Percentiles rank a stretch among this genome's conserved stretches.
Evolutionary conservation across 345 rosid species (phyloP).

Genomic region (Citrus inodora): DNA sequence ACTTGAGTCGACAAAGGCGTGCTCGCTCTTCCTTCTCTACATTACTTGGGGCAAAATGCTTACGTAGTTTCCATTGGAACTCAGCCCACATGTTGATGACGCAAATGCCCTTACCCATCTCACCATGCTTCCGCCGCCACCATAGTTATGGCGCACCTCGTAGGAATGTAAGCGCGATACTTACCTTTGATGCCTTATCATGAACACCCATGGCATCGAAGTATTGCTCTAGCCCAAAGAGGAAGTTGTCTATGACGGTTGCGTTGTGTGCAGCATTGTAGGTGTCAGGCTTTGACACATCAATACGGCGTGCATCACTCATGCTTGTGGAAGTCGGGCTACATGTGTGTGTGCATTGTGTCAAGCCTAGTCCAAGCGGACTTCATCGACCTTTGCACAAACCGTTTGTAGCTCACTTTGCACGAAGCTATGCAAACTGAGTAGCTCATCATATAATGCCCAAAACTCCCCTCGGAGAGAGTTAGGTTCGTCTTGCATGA

Average conservation of each 20-base stretch:
- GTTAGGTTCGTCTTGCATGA: accelerated
- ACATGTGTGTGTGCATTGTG: too few relatives aligned
- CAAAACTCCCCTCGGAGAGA: accelerated
- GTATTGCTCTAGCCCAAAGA: accelerated
- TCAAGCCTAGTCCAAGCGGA: accelerated
- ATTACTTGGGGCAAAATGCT: too few relatives aligned
- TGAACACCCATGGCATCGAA: too few relatives aligned
- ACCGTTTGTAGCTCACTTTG: too few relatives aligned
- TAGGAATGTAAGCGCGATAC: accelerated
- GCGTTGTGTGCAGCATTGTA: accelerated
- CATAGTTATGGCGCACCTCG: accelerated
- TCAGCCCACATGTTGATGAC: too few relatives aligned
- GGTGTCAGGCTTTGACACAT: accelerated
- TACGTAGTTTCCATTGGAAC: accelerated
- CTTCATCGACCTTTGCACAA: too few relatives aligned
- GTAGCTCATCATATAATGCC: too few relatives aligned
- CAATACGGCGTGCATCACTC: accelerated
- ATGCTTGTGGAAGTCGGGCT: too few relatives aligned
- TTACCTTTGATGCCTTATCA: too few relatives aligned
- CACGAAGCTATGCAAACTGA: accelerated
- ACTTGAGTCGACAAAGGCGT: accelerated
- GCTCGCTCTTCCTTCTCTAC: accelerated
- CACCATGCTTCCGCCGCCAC: too few relatives aligned
- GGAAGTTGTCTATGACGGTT: too few relatives aligned
- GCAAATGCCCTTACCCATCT: too few relatives aligned